These are phyloP conservation scores for Exophiala xenobiotica DNA, from an alignment of 2,329 filamentous ascomycete species.

Conservation along the genomic window DNA sequence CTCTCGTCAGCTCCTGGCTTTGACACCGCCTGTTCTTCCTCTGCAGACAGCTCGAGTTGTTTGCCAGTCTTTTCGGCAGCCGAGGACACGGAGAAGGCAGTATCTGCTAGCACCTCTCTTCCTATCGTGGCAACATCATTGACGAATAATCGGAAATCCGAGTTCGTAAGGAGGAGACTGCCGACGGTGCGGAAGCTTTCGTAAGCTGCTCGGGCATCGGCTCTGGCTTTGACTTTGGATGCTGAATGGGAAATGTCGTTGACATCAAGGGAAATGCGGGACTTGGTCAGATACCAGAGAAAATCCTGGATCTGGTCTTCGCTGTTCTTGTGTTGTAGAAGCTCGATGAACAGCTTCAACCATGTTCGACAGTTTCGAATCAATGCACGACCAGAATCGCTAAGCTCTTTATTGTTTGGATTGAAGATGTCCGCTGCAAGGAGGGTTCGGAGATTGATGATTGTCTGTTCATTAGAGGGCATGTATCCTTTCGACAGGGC, in stretches of 20 bases:
- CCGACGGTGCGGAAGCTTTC: conserved; percentile 80
- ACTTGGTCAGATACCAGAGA: conserved; percentile 77
- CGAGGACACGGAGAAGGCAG: conserved; percentile 73
- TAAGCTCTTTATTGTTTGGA: conserved; percentile 70
- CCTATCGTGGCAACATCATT: conserved; percentile 76
- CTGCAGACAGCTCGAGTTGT: conserved; percentile 66
- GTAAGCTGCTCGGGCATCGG: conserved; percentile 72
- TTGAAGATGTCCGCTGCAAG: conserved; percentile 77
- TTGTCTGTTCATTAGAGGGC: conserved; percentile 83
- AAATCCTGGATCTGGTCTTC: conserved; percentile 88
- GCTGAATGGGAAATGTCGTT: conserved; percentile 63
- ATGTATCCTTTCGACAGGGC: conserved; percentile 82
- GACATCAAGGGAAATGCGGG: conserved; percentile 67
- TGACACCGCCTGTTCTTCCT: conserved; percentile 56
- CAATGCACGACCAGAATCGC: conserved; percentile 71
- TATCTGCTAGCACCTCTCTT: conserved; percentile 82
- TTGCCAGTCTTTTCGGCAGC: conserved; percentile 73
- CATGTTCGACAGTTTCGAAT: conserved; percentile 70
- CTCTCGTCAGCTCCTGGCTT: conserved; percentile 46
- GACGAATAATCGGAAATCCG: conserved; percentile 83
- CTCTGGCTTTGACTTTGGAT: conserved; percentile 62
- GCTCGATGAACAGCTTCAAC: conserved; percentile 76
- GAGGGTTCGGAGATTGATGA: conserved; percentile 75
- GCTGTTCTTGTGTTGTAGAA: conserved; percentile 78
- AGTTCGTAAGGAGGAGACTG: conserved; percentile 81